Evolutionary conservation across 2,329 filamentous ascomycete genomes (phyloP), one percentile per base, ranked within the genome.

Genomic region (Thelonectria discophora): DNA sequence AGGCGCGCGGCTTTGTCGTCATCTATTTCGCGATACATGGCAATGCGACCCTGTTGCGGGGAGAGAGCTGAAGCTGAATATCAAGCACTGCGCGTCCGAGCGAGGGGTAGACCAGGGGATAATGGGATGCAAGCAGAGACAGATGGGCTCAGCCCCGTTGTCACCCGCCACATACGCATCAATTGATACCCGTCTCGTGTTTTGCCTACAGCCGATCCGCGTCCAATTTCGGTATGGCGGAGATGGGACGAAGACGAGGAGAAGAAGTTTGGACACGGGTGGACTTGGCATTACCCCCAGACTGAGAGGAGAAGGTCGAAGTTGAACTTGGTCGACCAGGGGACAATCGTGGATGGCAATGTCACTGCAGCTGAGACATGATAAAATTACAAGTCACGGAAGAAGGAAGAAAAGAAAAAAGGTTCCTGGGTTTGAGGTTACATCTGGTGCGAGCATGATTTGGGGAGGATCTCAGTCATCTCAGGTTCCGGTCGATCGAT

Each of bases 401-500:
- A 24, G 6, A 24, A 24, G 21, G 6, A 24, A 24, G 21, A 24
- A 24, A 24, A 24, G n/a, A n/a, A 34, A 34, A 34, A 13, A 42
- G n/a, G 42, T 20, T 45, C 42, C 17, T 46, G 42, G 20, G 42
- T 10, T 47, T 17, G 20, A 15, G 20, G 24, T 47, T 47, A 13
- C 45, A 10, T 27, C 20, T 27, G 13, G 21, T 15, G 20, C 42
- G 20, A 46, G 9, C 12, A 46, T 12, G 12, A 21, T 21, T 12
- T n/a, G 30, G 13, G 20, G 8, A 12, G 45, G 45, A 27, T 47
- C 21, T 30, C 11, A 30, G 15, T 20, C n/a, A 43, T 43, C 40
- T 43, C 18, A 18, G 40, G 40, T 17, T n/a, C 21, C 18, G 20
- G 45, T 47, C 45, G 45, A 47, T 47, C 45, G 45, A 47, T 47